Percentiles rank a stretch among this genome's conserved stretches.
Conservation (phyloP, 1,139 yeast genomes). For the Geotrichum reessii region DNA sequence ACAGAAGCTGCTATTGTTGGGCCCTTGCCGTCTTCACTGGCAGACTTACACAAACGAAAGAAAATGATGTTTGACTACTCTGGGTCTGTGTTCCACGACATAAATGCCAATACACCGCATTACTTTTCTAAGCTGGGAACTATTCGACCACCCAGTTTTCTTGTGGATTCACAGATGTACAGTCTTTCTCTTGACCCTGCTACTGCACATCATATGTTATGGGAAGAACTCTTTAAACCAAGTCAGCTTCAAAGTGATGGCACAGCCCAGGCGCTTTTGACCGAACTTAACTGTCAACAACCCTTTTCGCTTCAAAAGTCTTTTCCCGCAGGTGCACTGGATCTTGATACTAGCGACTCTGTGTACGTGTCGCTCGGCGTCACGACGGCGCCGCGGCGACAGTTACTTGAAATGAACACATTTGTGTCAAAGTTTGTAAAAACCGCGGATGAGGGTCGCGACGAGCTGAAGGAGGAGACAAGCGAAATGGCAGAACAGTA, state of each 20-base stretch:
- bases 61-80: constrained; percentile 18
- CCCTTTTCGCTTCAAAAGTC: constrained; percentile 25
- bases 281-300: constrained; percentile 22
- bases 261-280: constrained; percentile 22
- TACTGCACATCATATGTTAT: constrained; percentile 4
- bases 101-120: constrained; percentile 22
- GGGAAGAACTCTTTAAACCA: constrained; percentile 21
- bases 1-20: constrained; percentile 19
- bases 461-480: constrained; percentile 56
- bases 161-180: background rate
- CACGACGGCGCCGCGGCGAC: constrained; percentile 43
- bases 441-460: constrained; percentile 55
- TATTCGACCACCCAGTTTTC: constrained; percentile 14
- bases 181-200: constrained; percentile 1
- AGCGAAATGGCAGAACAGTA: constrained; percentile 49
- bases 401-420: constrained; percentile 46
- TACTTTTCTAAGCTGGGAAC: constrained; percentile 37
- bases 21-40: constrained; percentile 1
- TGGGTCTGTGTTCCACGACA: constrained; percentile 17
- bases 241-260: constrained; percentile 22
- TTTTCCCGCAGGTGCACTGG: constrained; percentile 24
- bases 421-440: constrained; percentile 42
- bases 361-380: constrained; percentile 42
- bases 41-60: constrained; percentile 1
- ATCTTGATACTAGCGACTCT: constrained; percentile 22